Base-by-base conservation (phyloP, 495 filamentous ascomycete genomes). In the Lichina pygmaea region DNA sequence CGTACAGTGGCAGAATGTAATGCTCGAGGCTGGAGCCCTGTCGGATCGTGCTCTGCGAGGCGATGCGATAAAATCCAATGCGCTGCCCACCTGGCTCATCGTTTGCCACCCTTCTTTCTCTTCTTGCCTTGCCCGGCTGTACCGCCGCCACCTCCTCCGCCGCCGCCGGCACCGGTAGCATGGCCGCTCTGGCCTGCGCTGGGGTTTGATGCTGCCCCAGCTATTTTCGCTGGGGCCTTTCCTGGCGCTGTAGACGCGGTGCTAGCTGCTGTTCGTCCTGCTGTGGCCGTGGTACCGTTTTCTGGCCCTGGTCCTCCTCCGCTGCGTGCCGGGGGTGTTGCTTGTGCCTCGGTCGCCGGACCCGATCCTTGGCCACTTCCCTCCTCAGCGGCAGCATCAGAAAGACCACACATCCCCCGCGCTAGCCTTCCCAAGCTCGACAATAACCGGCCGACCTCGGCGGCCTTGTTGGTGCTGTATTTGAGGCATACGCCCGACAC, bases 401-500 rank as follows among this genome's bases (percentile, higher is more conserved):
- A 64, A 55, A 83, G 54, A 38, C 65, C 73, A 9, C 71, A 72
- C 65, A 85, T 81, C 48, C 66, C 60, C 47, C 65, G 61, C 7
- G 73, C 77, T 54, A 86, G 55, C 47, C 68, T 65, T 2, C 80
- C 81, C 49, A 95, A 54, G 38, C 71, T 72, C 34, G 73, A 72
- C 39, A 95, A 69, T 56, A 95, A 58, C 34, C 89, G 63, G 3
- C 75, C 72, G 5, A 97, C 86, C 58, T 94, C 86, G 13, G 81
- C 81, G n/a, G 75, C 77, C 54, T 91, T 92, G 58, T 78, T 73
- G 13, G 89, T 93, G 55, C 71, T 69, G 63, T 93, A 97, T 60
- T 93, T 92, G 34, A 97, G 70, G 46, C 77, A 75, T 42, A 73
- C 71, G 50, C 89, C 89, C 10, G 77, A 75, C 31, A 59, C 59